Evolutionary conservation across 257 asterid species (phyloP).

Genomic region (Solanum sparsipilum): DNA sequence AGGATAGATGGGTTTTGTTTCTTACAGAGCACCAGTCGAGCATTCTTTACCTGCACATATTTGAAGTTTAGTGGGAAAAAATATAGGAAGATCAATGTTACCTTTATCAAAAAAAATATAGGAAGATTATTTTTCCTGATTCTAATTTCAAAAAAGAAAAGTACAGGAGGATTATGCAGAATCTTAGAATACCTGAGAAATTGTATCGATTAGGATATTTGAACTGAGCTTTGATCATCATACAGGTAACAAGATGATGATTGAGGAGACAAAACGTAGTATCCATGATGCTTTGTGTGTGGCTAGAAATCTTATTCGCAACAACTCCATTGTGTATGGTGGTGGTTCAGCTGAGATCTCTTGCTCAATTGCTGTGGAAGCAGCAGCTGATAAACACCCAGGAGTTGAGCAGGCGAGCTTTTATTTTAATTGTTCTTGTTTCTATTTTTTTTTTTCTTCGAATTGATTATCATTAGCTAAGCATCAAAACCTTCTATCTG

Average conservation of each 20-base stretch:
- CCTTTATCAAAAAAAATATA: neutral
- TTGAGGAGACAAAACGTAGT: constrained; percentile 92
- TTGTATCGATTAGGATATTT: neutral
- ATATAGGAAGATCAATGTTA: neutral
- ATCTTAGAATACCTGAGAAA: neutral
- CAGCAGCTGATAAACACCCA: constrained; percentile 87
- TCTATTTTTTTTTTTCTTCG: neutral
- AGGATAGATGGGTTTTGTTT: neutral
- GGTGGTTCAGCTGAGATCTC: constrained; percentile 96
- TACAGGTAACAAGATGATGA: constrained; percentile 92
- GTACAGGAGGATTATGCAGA: neutral
- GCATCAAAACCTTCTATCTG: neutral
- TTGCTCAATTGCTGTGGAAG: constrained; percentile 84
- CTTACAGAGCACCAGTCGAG: neutral
- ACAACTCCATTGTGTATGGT: constrained; percentile 88
- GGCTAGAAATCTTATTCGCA: constrained; percentile 81
- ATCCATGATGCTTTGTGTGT: constrained; percentile 86
- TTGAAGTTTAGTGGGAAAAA: neutral
- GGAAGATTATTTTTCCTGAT: neutral
- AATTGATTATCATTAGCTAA: neutral
- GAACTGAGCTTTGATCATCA: neutral
- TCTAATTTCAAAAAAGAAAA: neutral
- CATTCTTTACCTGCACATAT: neutral
- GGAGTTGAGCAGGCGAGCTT: constrained; percentile 80
- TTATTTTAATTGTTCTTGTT: neutral